phyloP scores from a whole-genome alignment of 2,329 filamentous ascomycete species.

The Neonectria neomacrospora region DNA sequence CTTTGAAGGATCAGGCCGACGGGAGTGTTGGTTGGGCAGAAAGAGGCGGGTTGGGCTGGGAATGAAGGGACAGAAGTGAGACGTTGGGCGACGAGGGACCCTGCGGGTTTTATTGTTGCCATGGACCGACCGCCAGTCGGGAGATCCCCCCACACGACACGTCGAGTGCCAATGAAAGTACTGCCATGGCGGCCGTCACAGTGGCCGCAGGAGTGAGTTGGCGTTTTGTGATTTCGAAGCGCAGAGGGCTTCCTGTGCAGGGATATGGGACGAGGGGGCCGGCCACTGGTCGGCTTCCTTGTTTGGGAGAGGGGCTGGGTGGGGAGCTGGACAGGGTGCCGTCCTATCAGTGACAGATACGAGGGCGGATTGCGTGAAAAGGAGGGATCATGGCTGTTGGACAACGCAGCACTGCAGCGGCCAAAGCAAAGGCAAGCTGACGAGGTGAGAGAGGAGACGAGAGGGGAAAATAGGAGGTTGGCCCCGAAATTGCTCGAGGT shows the following conservation, averaged over 20 bases:
- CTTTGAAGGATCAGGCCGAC: conserved; percentile 41
- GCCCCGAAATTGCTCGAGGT: conserved; percentile 39
- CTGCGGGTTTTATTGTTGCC: conserved; percentile 61
- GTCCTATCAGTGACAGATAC: conserved; percentile 57
- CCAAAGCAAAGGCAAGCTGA: conserved; percentile 43
- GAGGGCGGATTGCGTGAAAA: conserved; percentile 48
- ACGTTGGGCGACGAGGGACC: conserved; percentile 58
- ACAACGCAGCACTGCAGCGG: conserved; percentile 57
- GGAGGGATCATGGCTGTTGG: conserved; percentile 57
- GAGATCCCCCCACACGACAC: conserved; percentile 40
- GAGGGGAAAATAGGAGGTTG: conserved; percentile 33
- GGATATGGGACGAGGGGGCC: conserved; percentile 47
- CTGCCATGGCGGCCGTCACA: conserved; percentile 54
- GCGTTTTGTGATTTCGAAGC: conserved; percentile 50
- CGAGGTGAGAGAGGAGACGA: conserved; percentile 26
- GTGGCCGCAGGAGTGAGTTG: conserved; percentile 61
- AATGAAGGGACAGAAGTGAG: conserved; percentile 45
- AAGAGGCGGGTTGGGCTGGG: conserved; percentile 53
- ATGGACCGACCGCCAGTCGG: conserved; percentile 44
- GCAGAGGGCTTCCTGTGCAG: conserved; percentile 46
- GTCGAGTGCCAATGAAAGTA: conserved; percentile 41
- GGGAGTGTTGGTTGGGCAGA: conserved; percentile 51
- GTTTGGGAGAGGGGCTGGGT: conserved; percentile 51
- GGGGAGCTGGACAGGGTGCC: conserved; percentile 50
- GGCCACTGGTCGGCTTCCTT: conserved; percentile 53